These are phyloP conservation scores for Aspergillus bombycis DNA, from an alignment of 2,329 filamentous ascomycete species.

Conservation along the genomic window DNA sequence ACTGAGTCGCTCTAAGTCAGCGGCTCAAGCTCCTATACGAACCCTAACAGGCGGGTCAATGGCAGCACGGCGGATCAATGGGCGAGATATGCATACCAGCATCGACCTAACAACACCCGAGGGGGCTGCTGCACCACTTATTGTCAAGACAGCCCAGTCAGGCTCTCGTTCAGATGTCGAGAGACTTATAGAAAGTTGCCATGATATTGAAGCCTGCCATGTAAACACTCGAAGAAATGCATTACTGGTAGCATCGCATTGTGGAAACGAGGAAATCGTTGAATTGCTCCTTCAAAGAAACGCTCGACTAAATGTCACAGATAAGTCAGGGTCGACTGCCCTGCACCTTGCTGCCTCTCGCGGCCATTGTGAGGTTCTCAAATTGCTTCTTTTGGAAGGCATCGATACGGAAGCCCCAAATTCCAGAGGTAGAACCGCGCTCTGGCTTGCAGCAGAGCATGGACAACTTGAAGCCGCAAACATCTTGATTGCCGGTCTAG, in stretches of 20 bases:
- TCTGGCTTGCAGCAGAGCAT: constrained; percentile 40
- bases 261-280: constrained; percentile 41
- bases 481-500: constrained; percentile 34
- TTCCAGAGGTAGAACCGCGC: constrained; percentile 36
- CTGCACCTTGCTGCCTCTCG: constrained; percentile 38
- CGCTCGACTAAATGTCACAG: constrained; percentile 33
- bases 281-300: constrained; percentile 35
- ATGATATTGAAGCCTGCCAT: constrained; percentile 36
- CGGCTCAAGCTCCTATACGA: constrained; percentile 13
- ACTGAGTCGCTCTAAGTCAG: constrained; percentile 19
- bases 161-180: constrained; percentile 39
- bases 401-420: constrained; percentile 36
- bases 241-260: constrained; percentile 44
- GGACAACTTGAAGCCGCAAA: constrained; percentile 37
- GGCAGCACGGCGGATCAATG: constrained; percentile 13
- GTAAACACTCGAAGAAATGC: constrained; percentile 38
- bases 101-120: constrained; percentile 38
- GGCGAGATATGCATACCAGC: constrained; percentile 35
- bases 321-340: constrained; percentile 34
- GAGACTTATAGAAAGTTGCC: constrained; percentile 34
- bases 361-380: constrained; percentile 34
- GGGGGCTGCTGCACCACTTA: constrained; percentile 32
- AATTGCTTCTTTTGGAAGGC: constrained; percentile 31
- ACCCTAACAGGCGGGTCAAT: constrained; percentile 11
- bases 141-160: constrained; percentile 41